phyloP scores from a whole-genome alignment of 1,284 basidiomycete species.

The Thelephora terrestris region DNA sequence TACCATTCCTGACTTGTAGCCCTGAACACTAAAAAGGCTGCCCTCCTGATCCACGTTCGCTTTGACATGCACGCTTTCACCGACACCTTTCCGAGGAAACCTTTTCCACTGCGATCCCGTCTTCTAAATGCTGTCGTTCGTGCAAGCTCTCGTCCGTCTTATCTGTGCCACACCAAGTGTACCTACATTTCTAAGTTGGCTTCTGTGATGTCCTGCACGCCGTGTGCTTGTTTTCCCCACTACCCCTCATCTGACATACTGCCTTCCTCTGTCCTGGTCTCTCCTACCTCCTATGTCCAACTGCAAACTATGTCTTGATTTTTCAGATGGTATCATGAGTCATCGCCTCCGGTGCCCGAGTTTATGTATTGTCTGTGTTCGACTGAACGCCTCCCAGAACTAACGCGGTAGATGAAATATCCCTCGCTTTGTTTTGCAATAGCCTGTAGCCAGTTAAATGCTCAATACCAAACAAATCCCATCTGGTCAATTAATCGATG shows the following conservation, averaged over 20 bases:
- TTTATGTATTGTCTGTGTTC: neutral
- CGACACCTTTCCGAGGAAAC: neutral
- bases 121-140: neutral
- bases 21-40: neutral
- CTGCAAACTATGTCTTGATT: neutral
- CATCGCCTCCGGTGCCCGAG: neutral
- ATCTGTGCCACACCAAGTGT: constrained; percentile 1
- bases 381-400: neutral
- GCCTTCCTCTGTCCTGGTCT: neutral
- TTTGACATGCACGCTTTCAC: neutral
- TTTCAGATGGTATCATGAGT: neutral
- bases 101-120: neutral
- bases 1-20: neutral
- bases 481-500: no score
- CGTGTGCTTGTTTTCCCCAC: no score
- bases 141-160: neutral
- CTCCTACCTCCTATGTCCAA: neutral
- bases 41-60: neutral
- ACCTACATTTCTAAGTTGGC: neutral
- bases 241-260: neutral
- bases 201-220: neutral
- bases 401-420: no score
- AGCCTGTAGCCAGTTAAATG: no score
- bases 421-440: no score
- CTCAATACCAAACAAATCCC: no score